These are phyloP conservation scores for Mitragyna speciosa DNA, from an alignment of 257 asterid genomes.

Conservation along the genomic window DNA sequence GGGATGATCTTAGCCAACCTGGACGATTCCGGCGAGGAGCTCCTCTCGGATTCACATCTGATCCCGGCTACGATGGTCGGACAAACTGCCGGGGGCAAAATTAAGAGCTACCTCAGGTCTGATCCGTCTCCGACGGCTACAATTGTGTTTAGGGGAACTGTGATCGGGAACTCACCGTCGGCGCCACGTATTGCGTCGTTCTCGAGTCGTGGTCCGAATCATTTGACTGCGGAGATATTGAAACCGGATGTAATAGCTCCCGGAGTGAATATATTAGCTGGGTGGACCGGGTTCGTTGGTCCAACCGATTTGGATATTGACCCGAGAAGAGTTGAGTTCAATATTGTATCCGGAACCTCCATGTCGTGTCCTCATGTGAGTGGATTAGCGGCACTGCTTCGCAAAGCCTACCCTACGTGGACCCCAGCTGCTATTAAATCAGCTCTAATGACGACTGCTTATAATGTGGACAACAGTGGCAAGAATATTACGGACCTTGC, in stretches of 20 bases:
- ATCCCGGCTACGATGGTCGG: conserved; percentile 92
- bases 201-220: conserved; percentile 94
- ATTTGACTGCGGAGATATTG: conserved; percentile 73
- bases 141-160: conserved; percentile 67
- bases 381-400: conserved; percentile 80
- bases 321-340: conserved; percentile 72
- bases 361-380: conserved; percentile 98
- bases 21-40: conserved; percentile 87
- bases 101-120: conserved; percentile 54
- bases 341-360: conserved; percentile 84
- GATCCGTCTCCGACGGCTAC: conserved; percentile 77
- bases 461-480: conserved; percentile 65
- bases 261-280: conserved; percentile 89
- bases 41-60: conserved; percentile 86
- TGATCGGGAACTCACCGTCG: conserved; percentile 59
- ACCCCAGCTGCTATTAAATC: conserved; percentile 86
- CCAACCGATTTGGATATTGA: conserved; percentile 76
- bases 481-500: conserved; percentile 68
- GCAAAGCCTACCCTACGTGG: conserved; percentile 68
- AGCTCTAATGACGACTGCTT: conserved; percentile 81
- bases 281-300: conserved; percentile 75
- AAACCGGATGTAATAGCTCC: conserved; percentile 95
- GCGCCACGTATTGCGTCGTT: conserved; percentile 90
- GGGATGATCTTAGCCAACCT: conserved; percentile 82
- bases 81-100: conserved; percentile 62